Base-by-base conservation (phyloP, 441 rosid species). In the Hura crepitans region DNA sequence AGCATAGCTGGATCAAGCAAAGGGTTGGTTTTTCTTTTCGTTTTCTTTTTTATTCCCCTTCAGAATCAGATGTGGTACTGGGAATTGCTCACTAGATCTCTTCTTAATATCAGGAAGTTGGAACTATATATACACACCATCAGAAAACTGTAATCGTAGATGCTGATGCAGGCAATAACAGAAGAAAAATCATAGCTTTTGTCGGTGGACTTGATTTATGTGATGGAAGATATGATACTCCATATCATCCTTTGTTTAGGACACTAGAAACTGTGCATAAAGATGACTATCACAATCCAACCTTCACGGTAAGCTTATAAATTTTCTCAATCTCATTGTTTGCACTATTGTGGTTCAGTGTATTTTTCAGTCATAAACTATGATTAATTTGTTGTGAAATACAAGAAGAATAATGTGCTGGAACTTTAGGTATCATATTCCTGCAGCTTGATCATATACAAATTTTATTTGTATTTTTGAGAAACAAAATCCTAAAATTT, bases 141-240 rank as follows among this genome's bases (percentile, higher is more conserved):
- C 99, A 96, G 81, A 96, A 96, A 75, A 89, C 87, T 27, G 95
- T 96, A 47, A 91, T 96, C 70, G 92, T 92, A 39, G 99, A 96
- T 86, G 90, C 96, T 33, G 96, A 96, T 79, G 98, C 96, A 59
- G 93, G 93, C 49, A 70, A 68, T 58, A 81, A 80, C 74, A 80
- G 79, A 75, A 87, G 98, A 76, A 96, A 92, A 85, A 88, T 96
- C 54, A 68, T 89, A 73, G 99, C 99, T 75, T 96, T 96, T 73
- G 86, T 92, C 15, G 99, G 99, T 37, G 99, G 99, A 55, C 97
- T 96, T 74, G 98, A 96, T 91, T 74, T 93, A 75, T 96, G 99
- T 69, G 96, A 91, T 78, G 99, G 99, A 20, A 83, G 98, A 68
- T 96, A 96, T 62, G 99, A 96, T 75, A 85, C 89, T 69, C 99